Evolutionary conservation across 192 early-diverging fungal species (phyloP), one percentile per base, ranked within the genome.

Genomic region (Coemansia sp.): DNA sequence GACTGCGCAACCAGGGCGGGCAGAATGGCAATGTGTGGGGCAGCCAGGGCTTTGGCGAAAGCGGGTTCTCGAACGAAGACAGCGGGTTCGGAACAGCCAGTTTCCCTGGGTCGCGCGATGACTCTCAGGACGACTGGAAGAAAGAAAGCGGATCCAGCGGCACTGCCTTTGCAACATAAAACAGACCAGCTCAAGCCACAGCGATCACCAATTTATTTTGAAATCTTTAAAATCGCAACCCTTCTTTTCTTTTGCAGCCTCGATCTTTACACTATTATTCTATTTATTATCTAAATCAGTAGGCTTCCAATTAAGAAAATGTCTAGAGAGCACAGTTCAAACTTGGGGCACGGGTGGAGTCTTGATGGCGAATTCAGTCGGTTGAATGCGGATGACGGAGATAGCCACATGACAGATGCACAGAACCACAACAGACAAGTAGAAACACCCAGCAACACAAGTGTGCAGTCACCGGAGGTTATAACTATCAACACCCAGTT

Each of bases 51-150:
- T 48, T 61, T 49, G 22, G n/a, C 43, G 32, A 15, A n/a, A 39
- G 39, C 49, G 21, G 21, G 15, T 51, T 19, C 21, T 17, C 49
- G n/a, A 32, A 5, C 32, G 49, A 21, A 17, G 6, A 19, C 49
- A 19, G 49, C 21, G 49, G 49, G 49, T 51, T 51, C 49, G 49
- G 49, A 22, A 60, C 65, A 32, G 66, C 67, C 3, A 67, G 70
- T 29, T 79, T 73, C 23, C 67, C 70, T 1, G 52, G 70, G 15
- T 66, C 67, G 25, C 70, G 70, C 32, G 76, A 79, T 12, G 76
- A 79, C 48, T 73, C 69, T 51, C 66, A 69, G 48, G 24, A 35
- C 35, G 23, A 27, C 15, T 56, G 58, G 19, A 37, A 15, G 23
- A 32, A 5, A 11, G 48, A 32, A 10, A 51, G 49, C 51, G 23